Percentiles rank a stretch among this genome's conserved stretches.
Conservation (phyloP, 768 basidiomycete species). For the Pulveroboletus sp. region DNA sequence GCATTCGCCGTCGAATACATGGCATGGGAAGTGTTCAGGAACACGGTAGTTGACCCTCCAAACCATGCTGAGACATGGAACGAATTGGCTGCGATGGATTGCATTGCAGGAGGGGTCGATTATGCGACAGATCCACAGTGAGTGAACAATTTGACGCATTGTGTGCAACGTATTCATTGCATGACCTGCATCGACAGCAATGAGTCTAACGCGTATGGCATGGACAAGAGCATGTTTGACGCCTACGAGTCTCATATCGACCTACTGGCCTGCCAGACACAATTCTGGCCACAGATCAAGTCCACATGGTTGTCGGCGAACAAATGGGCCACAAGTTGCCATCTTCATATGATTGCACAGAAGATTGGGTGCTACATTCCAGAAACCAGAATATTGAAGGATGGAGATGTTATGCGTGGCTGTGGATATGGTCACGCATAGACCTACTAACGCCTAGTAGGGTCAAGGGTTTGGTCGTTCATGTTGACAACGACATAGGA, state of each 20-base stretch:
- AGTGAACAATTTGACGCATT: too few relatives aligned
- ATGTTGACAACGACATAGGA: too few relatives aligned
- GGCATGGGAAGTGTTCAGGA: background rate
- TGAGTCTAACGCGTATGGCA: too few relatives aligned
- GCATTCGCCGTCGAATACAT: background rate
- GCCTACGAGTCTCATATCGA: background rate
- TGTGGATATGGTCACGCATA: too few relatives aligned
- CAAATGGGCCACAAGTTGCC: background rate
- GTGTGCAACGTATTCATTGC: too few relatives aligned
- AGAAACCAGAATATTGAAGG: background rate
- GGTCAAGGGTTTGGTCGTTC: too few relatives aligned
- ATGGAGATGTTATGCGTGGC: background rate
- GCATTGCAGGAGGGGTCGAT: background rate
- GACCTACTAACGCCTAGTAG: too few relatives aligned
- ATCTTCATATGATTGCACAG: background rate
- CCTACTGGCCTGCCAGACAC: background rate
- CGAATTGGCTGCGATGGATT: background rate
- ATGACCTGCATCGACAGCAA: too few relatives aligned
- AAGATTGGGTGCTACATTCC: background rate
- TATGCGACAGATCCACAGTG: background rate
- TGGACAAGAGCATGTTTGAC: background rate
- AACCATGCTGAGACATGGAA: background rate
- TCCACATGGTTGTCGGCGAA: background rate
- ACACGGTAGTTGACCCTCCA: background rate
- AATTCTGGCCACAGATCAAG: constrained; percentile 3